These are phyloP conservation scores for Lyophyllum semitale DNA, from an alignment of 768 basidiomycete genomes.

Conservation along the genomic window DNA sequence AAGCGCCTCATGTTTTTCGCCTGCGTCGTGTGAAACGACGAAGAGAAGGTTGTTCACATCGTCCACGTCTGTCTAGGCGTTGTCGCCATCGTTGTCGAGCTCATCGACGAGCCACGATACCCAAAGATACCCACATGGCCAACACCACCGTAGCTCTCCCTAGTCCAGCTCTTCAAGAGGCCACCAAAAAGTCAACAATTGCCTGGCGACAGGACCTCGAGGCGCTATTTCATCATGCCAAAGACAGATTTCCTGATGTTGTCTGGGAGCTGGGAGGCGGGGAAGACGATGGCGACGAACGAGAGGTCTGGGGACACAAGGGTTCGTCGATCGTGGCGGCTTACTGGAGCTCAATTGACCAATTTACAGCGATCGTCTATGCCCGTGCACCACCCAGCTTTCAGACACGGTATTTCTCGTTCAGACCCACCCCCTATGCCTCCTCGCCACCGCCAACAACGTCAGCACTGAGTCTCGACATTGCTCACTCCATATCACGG, in stretches of 20 bases:
- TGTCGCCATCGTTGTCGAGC: neutral
- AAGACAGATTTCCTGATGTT: constrained; percentile 94
- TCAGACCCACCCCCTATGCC: constrained; percentile 53
- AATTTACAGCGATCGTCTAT: constrained; percentile 74
- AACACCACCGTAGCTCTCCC: constrained; percentile 8
- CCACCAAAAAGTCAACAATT: constrained; percentile 64
- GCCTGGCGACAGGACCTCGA: constrained; percentile 84
- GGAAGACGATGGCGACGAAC: constrained; percentile 49
- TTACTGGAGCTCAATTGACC: neutral
- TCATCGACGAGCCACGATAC: constrained; percentile 13
- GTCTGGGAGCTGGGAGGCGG: constrained; percentile 77
- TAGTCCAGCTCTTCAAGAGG: constrained; percentile 59
- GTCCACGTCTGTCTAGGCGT: constrained; percentile 10
- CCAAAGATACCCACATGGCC: constrained; percentile 21
- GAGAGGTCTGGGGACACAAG: constrained; percentile 93
- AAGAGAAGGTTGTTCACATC: constrained; percentile 11
- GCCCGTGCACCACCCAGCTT: constrained; percentile 92
- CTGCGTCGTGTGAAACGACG: constrained; percentile 19
- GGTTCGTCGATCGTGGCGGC: constrained; percentile 47
- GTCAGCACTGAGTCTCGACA: constrained; percentile 62
- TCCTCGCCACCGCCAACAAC: constrained; percentile 55
- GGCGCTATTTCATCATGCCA: constrained; percentile 76
- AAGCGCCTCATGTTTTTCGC: constrained; percentile 24
- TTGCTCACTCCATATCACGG: constrained; percentile 34
- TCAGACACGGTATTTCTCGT: constrained; percentile 86